phyloP scores from a whole-genome alignment of 768 basidiomycete genomes.

The Mrakia frigida region DNA sequence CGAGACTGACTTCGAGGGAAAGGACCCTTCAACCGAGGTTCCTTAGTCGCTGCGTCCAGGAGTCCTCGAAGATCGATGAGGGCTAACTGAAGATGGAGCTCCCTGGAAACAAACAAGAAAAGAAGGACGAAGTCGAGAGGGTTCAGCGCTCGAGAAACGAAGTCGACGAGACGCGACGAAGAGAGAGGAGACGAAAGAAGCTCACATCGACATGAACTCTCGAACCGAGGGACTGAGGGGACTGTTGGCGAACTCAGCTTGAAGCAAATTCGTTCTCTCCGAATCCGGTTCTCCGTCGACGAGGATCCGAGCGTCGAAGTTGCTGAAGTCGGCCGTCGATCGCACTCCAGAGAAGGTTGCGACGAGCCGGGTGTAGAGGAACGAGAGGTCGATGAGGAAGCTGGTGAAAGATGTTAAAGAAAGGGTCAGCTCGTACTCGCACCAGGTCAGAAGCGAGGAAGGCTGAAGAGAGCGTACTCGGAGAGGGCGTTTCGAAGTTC shows the following conservation, averaged over 20 bases:
- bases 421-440: background rate
- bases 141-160: conserved; percentile 13
- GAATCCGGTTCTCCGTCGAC: conserved; percentile 36
- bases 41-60: conserved; percentile 82
- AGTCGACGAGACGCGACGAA: too few relatives aligned
- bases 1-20: conserved; percentile 60
- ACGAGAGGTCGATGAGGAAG: conserved; percentile 87
- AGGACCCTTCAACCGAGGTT: conserved; percentile 90
- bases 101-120: conserved; percentile 53
- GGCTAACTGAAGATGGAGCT: conserved; percentile 86
- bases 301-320: background rate
- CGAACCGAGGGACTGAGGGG: conserved; percentile 36
- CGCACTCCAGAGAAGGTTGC: conserved; percentile 63
- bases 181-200: conserved; percentile 31
- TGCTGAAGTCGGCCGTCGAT: conserved; percentile 24
- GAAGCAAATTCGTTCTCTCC: conserved; percentile 27
- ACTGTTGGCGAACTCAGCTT: conserved; percentile 1
- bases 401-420: conserved; percentile 47
- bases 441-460: background rate
- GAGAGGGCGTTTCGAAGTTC: conserved; percentile 79
- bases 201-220: conserved; percentile 89
- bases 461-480: conserved; percentile 58
- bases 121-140: background rate
- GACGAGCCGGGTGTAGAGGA: conserved; percentile 88
- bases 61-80: conserved; percentile 77